Evolutionary conservation across 1,284 basidiomycete genomes (phyloP).

Genomic region (Tetrapyrgos nigripes): DNA sequence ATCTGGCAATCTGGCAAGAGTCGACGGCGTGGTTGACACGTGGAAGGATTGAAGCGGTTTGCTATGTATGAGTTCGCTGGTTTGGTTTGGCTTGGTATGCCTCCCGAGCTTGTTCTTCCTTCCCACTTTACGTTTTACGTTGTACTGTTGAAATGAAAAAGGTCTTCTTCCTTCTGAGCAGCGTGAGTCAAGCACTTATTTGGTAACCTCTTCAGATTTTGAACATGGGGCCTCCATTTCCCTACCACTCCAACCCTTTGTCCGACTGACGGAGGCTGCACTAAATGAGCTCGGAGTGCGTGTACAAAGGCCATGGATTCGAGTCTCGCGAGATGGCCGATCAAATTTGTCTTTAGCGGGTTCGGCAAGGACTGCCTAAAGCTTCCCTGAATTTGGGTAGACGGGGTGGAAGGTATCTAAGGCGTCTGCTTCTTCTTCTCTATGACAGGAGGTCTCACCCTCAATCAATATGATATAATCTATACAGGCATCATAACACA

Average conservation of each 20-base stretch:
- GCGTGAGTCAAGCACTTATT: background rate
- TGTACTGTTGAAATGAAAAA: background rate
- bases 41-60: too few species aligned
- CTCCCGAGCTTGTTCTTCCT: too few species aligned
- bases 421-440: background rate
- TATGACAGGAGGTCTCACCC: background rate
- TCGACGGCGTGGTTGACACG: too few species aligned
- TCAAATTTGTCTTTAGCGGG: background rate
- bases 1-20: too few species aligned
- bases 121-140: too few species aligned
- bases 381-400: background rate
- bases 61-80: too few species aligned
- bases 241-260: too few species aligned
- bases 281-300: too few species aligned
- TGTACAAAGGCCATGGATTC: background rate
- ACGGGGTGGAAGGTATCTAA: background rate
- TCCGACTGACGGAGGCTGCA: background rate
- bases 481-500: background rate
- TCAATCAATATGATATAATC: background rate
- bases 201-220: background rate
- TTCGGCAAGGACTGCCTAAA: background rate
- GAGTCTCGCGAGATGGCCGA: background rate
- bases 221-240: too few species aligned
- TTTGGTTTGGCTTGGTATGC: too few species aligned
- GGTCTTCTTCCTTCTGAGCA: background rate